Evolutionary conservation across 176 grass and related monocot genomes (phyloP).

Genomic region (Pharus latifolius): DNA sequence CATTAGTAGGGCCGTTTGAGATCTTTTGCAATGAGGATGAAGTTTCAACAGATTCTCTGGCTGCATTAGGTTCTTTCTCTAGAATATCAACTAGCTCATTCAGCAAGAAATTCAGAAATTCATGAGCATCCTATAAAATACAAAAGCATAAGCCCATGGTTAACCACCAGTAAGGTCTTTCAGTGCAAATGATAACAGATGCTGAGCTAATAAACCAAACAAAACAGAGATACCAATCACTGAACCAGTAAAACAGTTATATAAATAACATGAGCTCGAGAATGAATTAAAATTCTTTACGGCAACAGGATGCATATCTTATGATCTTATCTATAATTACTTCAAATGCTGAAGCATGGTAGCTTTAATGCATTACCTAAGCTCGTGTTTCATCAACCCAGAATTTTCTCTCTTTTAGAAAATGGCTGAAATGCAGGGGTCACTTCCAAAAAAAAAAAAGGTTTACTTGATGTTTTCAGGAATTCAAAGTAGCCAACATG

Average conservation of each 20-base stretch:
- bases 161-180: not conserved
- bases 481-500: not conserved
- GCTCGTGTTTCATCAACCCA: not conserved
- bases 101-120: conserved; percentile 92
- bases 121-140: conserved; percentile 89
- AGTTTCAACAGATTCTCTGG: conserved; percentile 38
- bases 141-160: not conserved
- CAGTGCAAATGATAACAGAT: not conserved
- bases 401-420: not conserved
- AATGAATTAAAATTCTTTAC: not conserved
- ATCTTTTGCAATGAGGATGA: conserved; percentile 30
- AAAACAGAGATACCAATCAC: too few species aligned
- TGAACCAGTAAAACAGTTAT: not conserved
- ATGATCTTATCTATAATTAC: not conserved
- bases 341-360: not conserved
- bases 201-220: not conserved
- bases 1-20: conserved; percentile 43
- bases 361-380: too few species aligned
- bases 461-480: too few species aligned
- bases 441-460: not conserved
- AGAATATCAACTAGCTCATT: conserved; percentile 99
- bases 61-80: conserved; percentile 65
- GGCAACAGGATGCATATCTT: not conserved
- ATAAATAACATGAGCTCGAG: not conserved
- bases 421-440: not conserved